A percentile compares a stretch with the other conserved stretches of the same genome.
Evolutionary conservation across 2,329 filamentous ascomycete genomes (phyloP).

Genomic region (Septoria linicola): DNA sequence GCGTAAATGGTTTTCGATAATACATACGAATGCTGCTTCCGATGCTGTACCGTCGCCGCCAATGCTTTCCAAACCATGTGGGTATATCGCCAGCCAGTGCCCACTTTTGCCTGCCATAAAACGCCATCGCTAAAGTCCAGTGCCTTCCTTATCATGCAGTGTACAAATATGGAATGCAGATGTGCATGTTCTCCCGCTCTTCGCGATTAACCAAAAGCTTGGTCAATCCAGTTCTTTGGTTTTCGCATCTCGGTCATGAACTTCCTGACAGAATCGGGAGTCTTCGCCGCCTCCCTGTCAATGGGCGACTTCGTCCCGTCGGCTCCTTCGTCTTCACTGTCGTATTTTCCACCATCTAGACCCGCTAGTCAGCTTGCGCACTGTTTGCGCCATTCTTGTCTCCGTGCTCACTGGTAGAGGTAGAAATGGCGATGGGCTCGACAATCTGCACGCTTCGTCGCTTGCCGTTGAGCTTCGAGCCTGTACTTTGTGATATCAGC

Average conservation of each 20-base stretch:
- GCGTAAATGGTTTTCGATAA: not conserved
- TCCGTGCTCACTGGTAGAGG: constrained; percentile 22
- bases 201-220: constrained; percentile 24
- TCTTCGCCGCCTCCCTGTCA: constrained; percentile 26
- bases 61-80: constrained; percentile 11
- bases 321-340: constrained; percentile 15
- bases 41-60: constrained; percentile 16
- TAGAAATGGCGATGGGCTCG: constrained; percentile 23
- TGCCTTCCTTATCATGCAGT: not conserved
- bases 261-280: constrained; percentile 23
- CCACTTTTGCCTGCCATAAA: constrained; percentile 12
- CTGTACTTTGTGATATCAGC: constrained; percentile 15
- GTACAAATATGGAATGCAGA: constrained; percentile 1
- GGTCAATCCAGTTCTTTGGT: constrained; percentile 27
- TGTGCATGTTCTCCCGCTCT: not conserved
- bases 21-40: not conserved
- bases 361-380: constrained; percentile 21
- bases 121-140: constrained; percentile 19
- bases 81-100: constrained; percentile 9
- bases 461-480: constrained; percentile 15
- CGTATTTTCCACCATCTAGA: constrained; percentile 22
- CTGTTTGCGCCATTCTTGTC: constrained; percentile 18
- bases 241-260: constrained; percentile 25
- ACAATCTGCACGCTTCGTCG: constrained; percentile 27
- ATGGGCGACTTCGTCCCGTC: constrained; percentile 17